Evolutionary conservation across 331 rosid genomes (phyloP).

Genomic region (Acacia concinna): DNA sequence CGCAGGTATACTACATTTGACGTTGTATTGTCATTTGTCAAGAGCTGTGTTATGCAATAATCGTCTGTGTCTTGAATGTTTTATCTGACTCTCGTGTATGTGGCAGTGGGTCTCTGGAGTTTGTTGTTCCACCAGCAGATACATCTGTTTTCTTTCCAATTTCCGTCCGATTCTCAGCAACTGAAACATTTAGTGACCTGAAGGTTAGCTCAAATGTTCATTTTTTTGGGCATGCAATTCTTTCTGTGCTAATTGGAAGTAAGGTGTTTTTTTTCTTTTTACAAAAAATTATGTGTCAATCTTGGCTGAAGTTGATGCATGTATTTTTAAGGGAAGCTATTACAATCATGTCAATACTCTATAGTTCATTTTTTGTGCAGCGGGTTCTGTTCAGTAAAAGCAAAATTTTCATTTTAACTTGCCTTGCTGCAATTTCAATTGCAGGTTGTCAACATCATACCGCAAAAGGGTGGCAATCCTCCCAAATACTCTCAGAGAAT

Average conservation of each 20-base stretch:
- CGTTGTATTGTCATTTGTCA: not conserved
- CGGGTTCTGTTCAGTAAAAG: not conserved
- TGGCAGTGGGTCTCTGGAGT: constrained; percentile 94
- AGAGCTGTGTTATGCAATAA: constrained; percentile 3
- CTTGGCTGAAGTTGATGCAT: constrained; percentile 15
- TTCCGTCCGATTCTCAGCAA: constrained; percentile 74
- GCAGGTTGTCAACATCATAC: constrained; percentile 77
- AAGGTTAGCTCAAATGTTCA: constrained; percentile 52
- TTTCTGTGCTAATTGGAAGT: not conserved
- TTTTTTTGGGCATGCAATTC: constrained; percentile 5
- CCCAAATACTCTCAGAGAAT: constrained; percentile 89
- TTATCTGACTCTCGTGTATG: constrained; percentile 28
- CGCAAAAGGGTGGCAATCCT: constrained; percentile 71
- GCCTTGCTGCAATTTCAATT: not conserved
- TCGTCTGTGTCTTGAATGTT: not conserved
- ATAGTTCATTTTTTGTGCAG: not conserved
- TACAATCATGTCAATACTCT: not conserved
- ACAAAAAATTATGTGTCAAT: constrained; percentile 21
- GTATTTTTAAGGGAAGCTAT: not conserved
- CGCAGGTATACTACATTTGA: constrained; percentile 63
- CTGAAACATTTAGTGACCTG: constrained; percentile 82
- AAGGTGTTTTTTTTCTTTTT: constrained; percentile 8
- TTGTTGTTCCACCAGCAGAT: constrained; percentile 86
- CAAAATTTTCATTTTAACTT: not conserved
- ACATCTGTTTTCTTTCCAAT: constrained; percentile 88